Evolutionary conservation across 768 basidiomycete genomes (phyloP), one percentile per base, ranked within the genome.

Genomic region (Vararia minispora): DNA sequence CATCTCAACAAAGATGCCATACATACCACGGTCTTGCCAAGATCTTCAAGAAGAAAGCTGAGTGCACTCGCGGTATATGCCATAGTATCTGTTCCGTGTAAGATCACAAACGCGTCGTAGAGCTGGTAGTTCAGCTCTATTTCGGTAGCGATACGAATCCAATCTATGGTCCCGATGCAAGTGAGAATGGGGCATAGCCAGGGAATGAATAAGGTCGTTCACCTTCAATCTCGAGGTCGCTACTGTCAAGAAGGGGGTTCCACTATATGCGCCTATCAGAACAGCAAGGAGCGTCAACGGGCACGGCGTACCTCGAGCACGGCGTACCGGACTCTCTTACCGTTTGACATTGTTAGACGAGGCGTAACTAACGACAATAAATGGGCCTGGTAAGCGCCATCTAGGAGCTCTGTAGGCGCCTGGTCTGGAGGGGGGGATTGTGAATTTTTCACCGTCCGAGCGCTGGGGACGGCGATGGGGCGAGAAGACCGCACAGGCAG

Each of bases 81-180:
- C 85, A 91, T 90, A 1, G 86, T 90, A 52, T 94, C 91, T 8
- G 86, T 89, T 24, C 90, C 90, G 52, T 94, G 90, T 14, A 94
- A 61, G 22, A 95, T 64, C 14, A 97, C 77, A 52, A 97, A 95
- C 0, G 87, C 88, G 50, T 97, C 92, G 53, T 88, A 97, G 11
- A 55, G 50, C 23, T 68, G 56, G 52, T 95, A 95, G 55, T 95
- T 95, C 37, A 90, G 75, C 52, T 94, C 89, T 48, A 97, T 89
- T 52, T 97, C 92, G 1, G 77, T 79, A 0, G 89, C 85, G 24
- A 97, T 79, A 7, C 87, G 71, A 48, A 90, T 80, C 88, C 89
- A 92, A 52, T 90, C 89, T 85, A 52, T 38, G 27, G 42, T 50
- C 35, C 29, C 16, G 33, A 37, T 28, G 31, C 34, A 39, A 23